A percentile compares a stretch with the other conserved stretches of the same genome.
phyloP scores from a whole-genome alignment of 192 early-diverging fungal genomes.

The Globomyces pollinis-pini region DNA sequence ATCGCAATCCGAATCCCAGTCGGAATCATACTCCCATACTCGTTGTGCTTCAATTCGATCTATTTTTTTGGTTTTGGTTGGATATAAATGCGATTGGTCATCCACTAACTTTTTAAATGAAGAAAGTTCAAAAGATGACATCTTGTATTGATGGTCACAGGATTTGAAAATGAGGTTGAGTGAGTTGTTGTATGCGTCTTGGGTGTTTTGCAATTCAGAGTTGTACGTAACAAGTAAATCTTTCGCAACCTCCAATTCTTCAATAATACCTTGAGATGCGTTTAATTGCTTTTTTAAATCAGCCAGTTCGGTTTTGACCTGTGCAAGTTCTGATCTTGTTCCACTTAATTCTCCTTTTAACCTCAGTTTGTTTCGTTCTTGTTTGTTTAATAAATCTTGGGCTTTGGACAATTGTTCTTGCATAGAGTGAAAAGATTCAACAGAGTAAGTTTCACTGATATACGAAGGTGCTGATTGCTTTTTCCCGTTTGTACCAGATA shows the following conservation, averaged over 20 bases:
- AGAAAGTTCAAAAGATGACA: conserved; percentile 37
- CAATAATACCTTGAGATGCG: conserved; percentile 14
- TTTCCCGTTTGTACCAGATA: neutral
- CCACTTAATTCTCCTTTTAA: conserved; percentile 33
- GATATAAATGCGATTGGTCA: conserved; percentile 15
- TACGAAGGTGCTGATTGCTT: neutral
- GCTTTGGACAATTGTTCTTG: conserved; percentile 31
- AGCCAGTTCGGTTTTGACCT: conserved; percentile 17
- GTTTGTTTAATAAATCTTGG: conserved; percentile 30
- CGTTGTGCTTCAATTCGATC: conserved; percentile 18
- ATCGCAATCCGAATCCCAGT: conserved; percentile 47
- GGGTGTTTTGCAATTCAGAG: conserved; percentile 26
- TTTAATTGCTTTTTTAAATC: conserved; percentile 6
- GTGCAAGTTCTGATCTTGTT: conserved; percentile 27
- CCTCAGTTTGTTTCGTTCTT: conserved; percentile 30
- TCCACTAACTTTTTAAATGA: conserved; percentile 30
- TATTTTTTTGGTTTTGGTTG: neutral
- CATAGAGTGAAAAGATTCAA: neutral
- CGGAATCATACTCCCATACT: conserved; percentile 38
- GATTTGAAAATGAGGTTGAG: conserved; percentile 29
- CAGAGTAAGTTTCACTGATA: neutral
- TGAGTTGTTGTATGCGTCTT: conserved; percentile 30
- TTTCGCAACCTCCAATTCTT: conserved; percentile 33
- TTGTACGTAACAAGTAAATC: conserved; percentile 30
- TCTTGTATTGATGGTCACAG: conserved; percentile 21